Evolutionary conservation across 106 monocot genomes (phyloP).

Genomic region (Platanthera zijinensis): DNA sequence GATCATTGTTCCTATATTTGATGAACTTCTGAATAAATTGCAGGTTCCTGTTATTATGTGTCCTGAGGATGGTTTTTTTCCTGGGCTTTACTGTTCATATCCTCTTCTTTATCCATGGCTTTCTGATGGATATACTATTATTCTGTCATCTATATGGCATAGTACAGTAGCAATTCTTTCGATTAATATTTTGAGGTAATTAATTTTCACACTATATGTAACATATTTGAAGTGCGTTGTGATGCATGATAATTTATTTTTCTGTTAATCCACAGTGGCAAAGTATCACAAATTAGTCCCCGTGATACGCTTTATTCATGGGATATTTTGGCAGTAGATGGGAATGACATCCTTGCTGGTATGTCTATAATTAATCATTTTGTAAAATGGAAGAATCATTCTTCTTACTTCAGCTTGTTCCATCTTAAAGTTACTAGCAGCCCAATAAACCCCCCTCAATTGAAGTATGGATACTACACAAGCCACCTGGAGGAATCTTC

Average conservation of each 20-base stretch:
- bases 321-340: constrained; percentile 75
- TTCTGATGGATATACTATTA: constrained; percentile 72
- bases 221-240: not conserved
- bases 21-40: constrained; percentile 9
- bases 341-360: constrained; percentile 84
- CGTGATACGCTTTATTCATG: constrained; percentile 62
- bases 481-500: constrained; percentile 11
- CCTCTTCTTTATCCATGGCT: constrained; percentile 81
- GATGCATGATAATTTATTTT: constrained; percentile 1
- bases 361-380: constrained; percentile 12
- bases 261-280: constrained; percentile 33
- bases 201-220: not conserved
- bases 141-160: constrained; percentile 73
- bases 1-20: not conserved
- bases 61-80: constrained; percentile 68
- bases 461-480: constrained; percentile 61
- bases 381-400: not conserved
- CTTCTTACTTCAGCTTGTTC: constrained; percentile 12
- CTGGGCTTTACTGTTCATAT: constrained; percentile 79
- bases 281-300: constrained; percentile 62
- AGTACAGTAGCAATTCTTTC: constrained; percentile 75
- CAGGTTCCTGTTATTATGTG: constrained; percentile 83
- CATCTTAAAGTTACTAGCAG: constrained; percentile 67
- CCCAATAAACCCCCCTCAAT: constrained; percentile 74
- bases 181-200: constrained; percentile 63